Base-by-base conservation (phyloP, 345 rosid genomes). In the Syzygium aromaticum region DNA sequence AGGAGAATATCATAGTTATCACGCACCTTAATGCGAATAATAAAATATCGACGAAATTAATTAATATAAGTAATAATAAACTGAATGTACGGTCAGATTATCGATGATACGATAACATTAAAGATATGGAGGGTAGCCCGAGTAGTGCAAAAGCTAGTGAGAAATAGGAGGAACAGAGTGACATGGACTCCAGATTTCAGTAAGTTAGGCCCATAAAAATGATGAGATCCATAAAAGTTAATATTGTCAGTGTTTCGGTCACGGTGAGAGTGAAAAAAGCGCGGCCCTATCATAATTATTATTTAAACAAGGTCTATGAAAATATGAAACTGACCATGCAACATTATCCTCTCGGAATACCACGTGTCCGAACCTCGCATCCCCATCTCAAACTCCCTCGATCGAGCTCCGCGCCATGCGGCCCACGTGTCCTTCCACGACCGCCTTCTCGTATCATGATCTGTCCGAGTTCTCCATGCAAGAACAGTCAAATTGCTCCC, bases 121-220 rank as follows among this genome's bases (percentile, higher is more conserved):
- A 56, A 11, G 64, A 57, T 28, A 27, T 59, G 30, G 30, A 13
- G 33, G n/a, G 67, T 12, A 3, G 28, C 30, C 67, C 8, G 0
- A 11, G 33, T 12, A n/a, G 67, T 27, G 2, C 2, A 61, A 16
- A 27, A 61, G 67, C 67, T 61, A 30, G 28, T 27, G 67, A 61
- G 17, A 61, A 61, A 61, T 15, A 59, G 33, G 64, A 59, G 67
- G 67, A 27, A 0, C 14, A 61, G 67, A 27, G 67, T 11, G 67
- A 61, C 33, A n/a, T n/a, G 3, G 30, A 61, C 67, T 2, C 33
- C 0, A 1, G 0, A n/a, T n/a, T 30, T n/a, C 0, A 8, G 67
- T 8, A 16, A 61, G 67, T n/a, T n/a, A n/a, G n/a, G n/a, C n/a
- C n/a, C n/a, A n/a, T 49, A 49, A 49, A 49, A 49, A 7, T 2